These are phyloP conservation scores for Leccinum huronense DNA, from an alignment of 1,284 basidiomycete genomes.

Conservation along the genomic window DNA sequence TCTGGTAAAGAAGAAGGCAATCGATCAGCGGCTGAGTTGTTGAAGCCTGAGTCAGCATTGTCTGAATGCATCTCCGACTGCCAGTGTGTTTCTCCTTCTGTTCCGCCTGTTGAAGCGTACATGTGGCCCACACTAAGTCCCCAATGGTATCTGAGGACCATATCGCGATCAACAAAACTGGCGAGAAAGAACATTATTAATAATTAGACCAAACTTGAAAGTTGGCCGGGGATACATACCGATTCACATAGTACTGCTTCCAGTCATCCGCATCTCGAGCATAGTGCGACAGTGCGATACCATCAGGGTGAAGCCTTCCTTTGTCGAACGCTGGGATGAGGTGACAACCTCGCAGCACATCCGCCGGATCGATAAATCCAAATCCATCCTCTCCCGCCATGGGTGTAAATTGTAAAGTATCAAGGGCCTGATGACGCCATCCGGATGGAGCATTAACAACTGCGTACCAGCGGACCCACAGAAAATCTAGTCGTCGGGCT, in stretches of 20 bases:
- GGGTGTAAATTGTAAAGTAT: neutral
- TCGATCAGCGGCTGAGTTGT: neutral
- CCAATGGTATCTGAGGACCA: neutral
- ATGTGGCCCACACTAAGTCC: neutral
- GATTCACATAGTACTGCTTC: neutral
- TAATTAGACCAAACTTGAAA: neutral
- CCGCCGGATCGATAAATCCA: neutral
- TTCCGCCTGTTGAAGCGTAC: neutral
- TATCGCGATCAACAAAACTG: neutral
- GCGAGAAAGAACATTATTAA: neutral
- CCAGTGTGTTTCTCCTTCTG: neutral
- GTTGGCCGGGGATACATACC: neutral
- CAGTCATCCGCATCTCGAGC: neutral
- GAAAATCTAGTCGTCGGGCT: too few species aligned
- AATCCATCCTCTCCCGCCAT: neutral
- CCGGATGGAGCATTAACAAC: too few species aligned
- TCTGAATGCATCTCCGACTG: neutral
- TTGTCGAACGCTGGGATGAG: neutral
- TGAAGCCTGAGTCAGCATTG: neutral
- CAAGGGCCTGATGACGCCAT: too few species aligned
- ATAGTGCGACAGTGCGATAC: neutral
- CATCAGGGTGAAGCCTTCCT: neutral
- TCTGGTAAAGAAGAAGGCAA: neutral
- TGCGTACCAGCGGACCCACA: too few species aligned
- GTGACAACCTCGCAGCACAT: neutral